A percentile compares a stretch with the other conserved stretches of the same genome.
phyloP scores from a whole-genome alignment of 2,329 filamentous ascomycete genomes.

The Hymenoscyphus linearis region DNA sequence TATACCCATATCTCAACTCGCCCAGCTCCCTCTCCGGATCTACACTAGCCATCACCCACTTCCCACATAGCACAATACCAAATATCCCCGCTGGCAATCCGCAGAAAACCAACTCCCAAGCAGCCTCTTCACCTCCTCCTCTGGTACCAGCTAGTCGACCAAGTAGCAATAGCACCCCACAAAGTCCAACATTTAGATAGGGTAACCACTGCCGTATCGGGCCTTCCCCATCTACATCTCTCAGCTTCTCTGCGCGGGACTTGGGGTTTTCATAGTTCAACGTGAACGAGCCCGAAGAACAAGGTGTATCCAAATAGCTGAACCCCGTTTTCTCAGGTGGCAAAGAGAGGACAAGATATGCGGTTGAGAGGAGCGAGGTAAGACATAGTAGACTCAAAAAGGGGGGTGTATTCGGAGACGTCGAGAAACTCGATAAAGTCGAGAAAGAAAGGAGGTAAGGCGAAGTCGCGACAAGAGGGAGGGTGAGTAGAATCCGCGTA shows the following conservation, averaged over 20 bases:
- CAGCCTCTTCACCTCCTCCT: constrained; percentile 12
- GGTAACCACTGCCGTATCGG: constrained; percentile 56
- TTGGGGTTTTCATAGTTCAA: too few relatives aligned
- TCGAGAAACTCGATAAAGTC: constrained; percentile 34
- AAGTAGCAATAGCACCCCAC: constrained; percentile 44
- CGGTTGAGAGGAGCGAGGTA: constrained; percentile 57
- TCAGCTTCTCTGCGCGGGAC: constrained; percentile 1
- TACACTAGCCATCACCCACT: constrained; percentile 62
- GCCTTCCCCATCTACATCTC: constrained; percentile 26
- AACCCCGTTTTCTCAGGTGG: constrained; percentile 53
- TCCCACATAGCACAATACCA: constrained; percentile 52
- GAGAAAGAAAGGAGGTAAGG: constrained; percentile 44
- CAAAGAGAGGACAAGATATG: constrained; percentile 54
- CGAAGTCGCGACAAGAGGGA: constrained; percentile 52
- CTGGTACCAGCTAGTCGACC: constrained; percentile 34
- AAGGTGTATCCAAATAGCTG: constrained; percentile 42
- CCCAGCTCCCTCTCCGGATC: constrained; percentile 60
- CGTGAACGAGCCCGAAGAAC: background rate
- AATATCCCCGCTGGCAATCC: constrained; percentile 55
- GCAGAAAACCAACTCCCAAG: constrained; percentile 39
- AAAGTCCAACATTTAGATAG: constrained; percentile 54
- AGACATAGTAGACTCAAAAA: constrained; percentile 49
- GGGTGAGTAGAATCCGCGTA: constrained; percentile 49
- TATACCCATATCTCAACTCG: constrained; percentile 59
- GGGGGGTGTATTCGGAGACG: constrained; percentile 26